Conservation (phyloP, 139 green algal species). For the Chlamydomonas sphaeroides region DNA sequence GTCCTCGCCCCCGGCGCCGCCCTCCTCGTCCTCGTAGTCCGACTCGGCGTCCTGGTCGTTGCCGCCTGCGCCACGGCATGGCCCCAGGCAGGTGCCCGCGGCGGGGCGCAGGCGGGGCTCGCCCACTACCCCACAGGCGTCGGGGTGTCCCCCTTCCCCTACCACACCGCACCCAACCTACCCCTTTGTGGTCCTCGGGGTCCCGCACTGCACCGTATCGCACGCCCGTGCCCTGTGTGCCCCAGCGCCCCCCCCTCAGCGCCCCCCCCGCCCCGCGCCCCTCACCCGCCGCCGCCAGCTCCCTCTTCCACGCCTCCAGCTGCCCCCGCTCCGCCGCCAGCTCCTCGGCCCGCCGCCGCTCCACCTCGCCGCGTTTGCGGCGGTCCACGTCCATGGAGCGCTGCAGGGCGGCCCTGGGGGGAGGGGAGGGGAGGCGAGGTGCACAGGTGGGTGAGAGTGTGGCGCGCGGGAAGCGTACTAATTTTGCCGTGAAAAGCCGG, state of each 20-base stretch:
- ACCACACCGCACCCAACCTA: too few relatives aligned
- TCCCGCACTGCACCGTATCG: too few relatives aligned
- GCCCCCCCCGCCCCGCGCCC: background rate
- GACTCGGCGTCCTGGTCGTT: constrained; percentile 49
- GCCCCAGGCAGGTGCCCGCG: too few relatives aligned
- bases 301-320: constrained; percentile 46
- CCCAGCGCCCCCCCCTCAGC: too few relatives aligned
- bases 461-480: too few relatives aligned
- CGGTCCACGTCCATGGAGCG: constrained; percentile 61
- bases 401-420: constrained; percentile 51
- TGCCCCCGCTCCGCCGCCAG: constrained; percentile 55
- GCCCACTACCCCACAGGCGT: too few relatives aligned
- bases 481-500: too few relatives aligned
- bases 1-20: background rate
- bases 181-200: too few relatives aligned
- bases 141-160: too few relatives aligned
- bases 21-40: constrained; percentile 66
- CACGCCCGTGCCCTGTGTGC: too few relatives aligned
- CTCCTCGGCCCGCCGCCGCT: constrained; percentile 57
- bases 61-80: too few relatives aligned
- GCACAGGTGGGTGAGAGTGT: background rate
- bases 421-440: background rate
- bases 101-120: too few relatives aligned
- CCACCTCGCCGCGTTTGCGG: constrained; percentile 49
- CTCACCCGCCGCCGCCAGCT: constrained; percentile 5